phyloP scores from a whole-genome alignment of 805 yeast species.

The Helenozyma rhizophorensis region DNA sequence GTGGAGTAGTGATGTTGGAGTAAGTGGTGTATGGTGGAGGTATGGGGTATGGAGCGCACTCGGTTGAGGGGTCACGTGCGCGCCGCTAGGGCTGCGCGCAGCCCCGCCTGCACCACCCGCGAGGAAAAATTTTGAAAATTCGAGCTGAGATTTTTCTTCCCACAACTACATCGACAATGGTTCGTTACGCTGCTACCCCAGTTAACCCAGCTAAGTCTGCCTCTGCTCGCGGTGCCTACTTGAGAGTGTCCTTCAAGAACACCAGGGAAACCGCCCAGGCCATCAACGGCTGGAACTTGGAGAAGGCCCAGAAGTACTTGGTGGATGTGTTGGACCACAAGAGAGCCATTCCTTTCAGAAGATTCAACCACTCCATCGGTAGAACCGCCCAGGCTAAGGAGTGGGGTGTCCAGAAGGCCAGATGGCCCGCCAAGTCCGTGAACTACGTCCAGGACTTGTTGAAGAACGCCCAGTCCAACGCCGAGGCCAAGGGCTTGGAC shows the following conservation, averaged over 20 bases:
- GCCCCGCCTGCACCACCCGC: neutral
- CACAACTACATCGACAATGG: conserved; percentile 52
- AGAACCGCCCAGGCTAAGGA: conserved; percentile 99
- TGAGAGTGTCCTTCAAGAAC: conserved; percentile 99
- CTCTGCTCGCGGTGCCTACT: conserved; percentile 98
- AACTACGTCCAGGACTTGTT: conserved; percentile 91
- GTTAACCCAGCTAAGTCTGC: conserved; percentile 99
- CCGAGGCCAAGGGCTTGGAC: conserved; percentile 96
- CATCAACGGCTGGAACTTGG: conserved; percentile 95
- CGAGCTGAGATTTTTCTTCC: conserved; percentile 7
- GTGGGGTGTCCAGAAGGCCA: conserved; percentile 99
- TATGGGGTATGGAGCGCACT: neutral
- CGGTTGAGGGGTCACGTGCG: conserved; percentile 16
- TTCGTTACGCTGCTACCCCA: conserved; percentile 99
- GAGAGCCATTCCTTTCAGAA: conserved; percentile 99
- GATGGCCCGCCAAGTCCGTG: conserved; percentile 99
- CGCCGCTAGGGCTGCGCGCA: conserved; percentile 9
- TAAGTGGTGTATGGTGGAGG: no score
- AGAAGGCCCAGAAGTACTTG: conserved; percentile 93
- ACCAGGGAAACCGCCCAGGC: conserved; percentile 99
- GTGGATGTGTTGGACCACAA: conserved; percentile 95
- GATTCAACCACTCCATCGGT: conserved; percentile 94
- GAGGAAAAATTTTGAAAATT: conserved; percentile 2
- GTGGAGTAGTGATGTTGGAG: no score
- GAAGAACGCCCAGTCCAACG: conserved; percentile 97